Percentiles rank a stretch among this genome's conserved stretches.
Conservation (phyloP, 2,329 filamentous ascomycete species). For the Elsinoe necatrix region DNA sequence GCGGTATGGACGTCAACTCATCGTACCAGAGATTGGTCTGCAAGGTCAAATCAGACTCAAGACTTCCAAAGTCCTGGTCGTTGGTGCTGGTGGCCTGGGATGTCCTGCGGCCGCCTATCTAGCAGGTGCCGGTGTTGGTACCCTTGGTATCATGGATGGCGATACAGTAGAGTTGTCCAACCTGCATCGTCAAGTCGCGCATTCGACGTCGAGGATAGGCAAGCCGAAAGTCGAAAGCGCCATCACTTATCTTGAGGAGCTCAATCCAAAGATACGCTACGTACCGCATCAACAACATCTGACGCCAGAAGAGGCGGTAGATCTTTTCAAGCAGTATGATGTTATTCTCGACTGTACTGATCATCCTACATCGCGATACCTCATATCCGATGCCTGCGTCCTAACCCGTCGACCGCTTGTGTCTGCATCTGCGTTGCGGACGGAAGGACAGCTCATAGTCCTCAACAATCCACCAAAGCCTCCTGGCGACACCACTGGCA, state of each 20-base stretch:
- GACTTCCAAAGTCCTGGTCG: conserved; percentile 62
- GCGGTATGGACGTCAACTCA: conserved; percentile 83
- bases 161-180: conserved; percentile 86
- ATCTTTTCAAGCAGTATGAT: conserved; percentile 64
- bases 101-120: conserved; percentile 92
- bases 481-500: conserved; percentile 50
- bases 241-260: conserved; percentile 34
- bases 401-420: conserved; percentile 70
- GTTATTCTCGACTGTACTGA: conserved; percentile 92
- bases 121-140: conserved; percentile 78
- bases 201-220: conserved; percentile 62
- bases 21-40: conserved; percentile 72
- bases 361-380: conserved; percentile 80
- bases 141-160: conserved; percentile 74
- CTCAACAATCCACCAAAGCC: conserved; percentile 69
- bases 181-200: conserved; percentile 82
- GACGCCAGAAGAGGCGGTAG: conserved; percentile 57
- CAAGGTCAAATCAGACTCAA: conserved; percentile 69
- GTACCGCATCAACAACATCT: conserved; percentile 56
- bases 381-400: conserved; percentile 85
- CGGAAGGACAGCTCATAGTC: conserved; percentile 81
- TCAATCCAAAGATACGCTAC: conserved; percentile 66
- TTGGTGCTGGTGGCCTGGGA: conserved; percentile 83
- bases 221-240: conserved; percentile 72
- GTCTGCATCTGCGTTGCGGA: conserved; percentile 80